phyloP scores from a whole-genome alignment of 2,329 filamentous ascomycete genomes.

The Pleoardoris graminearum region DNA sequence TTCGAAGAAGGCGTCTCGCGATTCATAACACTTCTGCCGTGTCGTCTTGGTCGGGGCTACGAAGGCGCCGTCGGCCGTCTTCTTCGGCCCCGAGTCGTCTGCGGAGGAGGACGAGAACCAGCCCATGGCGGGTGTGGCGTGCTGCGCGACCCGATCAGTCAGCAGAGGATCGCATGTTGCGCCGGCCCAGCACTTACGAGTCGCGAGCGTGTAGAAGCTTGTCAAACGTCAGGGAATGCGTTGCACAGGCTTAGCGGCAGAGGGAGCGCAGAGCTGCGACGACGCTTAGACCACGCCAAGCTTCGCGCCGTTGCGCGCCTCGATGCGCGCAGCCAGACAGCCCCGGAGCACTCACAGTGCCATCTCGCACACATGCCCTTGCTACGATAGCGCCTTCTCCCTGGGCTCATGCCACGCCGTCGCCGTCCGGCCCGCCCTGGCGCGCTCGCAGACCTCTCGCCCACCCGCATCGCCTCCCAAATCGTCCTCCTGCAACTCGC shows the following conservation, averaged over 20 bases:
- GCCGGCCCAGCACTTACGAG: no score
- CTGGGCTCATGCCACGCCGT: constrained; percentile 55
- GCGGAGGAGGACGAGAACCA: constrained; percentile 54
- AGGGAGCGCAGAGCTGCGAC: neutral
- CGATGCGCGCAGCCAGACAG: neutral
- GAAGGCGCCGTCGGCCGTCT: constrained; percentile 56
- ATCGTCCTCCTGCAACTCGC: constrained; percentile 66
- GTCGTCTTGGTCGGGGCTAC: constrained; percentile 84
- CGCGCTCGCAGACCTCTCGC: constrained; percentile 67
- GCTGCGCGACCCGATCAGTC: constrained; percentile 6
- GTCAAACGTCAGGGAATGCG: no score
- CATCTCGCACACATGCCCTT: neutral
- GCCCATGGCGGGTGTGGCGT: constrained; percentile 55
- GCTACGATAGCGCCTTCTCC: neutral
- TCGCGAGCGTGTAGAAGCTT: no score
- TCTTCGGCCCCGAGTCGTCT: constrained; percentile 44
- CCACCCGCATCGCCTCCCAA: constrained; percentile 67
- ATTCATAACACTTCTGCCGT: constrained; percentile 84
- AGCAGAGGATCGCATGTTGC: constrained; percentile 4
- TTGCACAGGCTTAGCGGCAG: no score
- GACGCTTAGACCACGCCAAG: constrained; percentile 2
- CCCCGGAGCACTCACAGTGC: neutral
- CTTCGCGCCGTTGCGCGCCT: neutral
- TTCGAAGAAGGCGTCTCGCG: constrained; percentile 82
- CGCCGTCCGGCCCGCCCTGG: constrained; percentile 67